These are phyloP conservation scores for Arxiozyma heterogenica DNA, from an alignment of 1,139 yeast genomes.

Conservation along the genomic window DNA sequence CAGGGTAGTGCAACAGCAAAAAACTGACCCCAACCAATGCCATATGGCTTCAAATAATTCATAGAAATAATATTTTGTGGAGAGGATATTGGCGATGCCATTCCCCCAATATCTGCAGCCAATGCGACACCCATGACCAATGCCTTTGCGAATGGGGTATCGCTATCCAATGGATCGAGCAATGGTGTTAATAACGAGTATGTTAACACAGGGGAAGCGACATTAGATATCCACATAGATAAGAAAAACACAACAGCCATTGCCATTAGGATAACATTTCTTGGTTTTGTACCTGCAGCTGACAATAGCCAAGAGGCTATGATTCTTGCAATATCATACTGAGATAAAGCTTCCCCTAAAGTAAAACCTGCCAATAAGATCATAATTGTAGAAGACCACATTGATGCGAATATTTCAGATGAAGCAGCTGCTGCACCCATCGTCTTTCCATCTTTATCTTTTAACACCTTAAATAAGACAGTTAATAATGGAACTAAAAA, in stretches of 20 bases:
- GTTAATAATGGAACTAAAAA: constrained; percentile 50
- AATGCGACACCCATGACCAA: constrained; percentile 63
- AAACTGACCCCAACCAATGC: constrained; percentile 70
- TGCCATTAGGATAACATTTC: constrained; percentile 50
- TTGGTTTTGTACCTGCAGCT: constrained; percentile 59
- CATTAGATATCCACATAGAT: constrained; percentile 74
- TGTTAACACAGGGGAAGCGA: constrained; percentile 69
- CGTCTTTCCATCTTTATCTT: constrained; percentile 44
- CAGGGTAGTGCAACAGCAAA: constrained; percentile 61
- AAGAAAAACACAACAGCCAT: constrained; percentile 62
- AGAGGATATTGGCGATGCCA: constrained; percentile 75
- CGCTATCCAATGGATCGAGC: constrained; percentile 52
- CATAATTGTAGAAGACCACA: constrained; percentile 73
- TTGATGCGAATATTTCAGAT: constrained; percentile 44
- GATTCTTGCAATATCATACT: constrained; percentile 60
- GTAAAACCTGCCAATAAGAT: constrained; percentile 66
- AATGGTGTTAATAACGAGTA: constrained; percentile 59
- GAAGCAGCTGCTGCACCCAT: constrained; percentile 50
- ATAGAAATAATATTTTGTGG: constrained; percentile 73
- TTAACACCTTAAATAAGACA: constrained; percentile 50
- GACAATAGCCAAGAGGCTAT: constrained; percentile 57
- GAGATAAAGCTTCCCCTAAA: constrained; percentile 63
- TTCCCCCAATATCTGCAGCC: constrained; percentile 66
- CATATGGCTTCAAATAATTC: constrained; percentile 55
- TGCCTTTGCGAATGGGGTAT: constrained; percentile 53